Evolutionary conservation across 148 eudicot species (phyloP), one percentile per base, ranked within the genome.

Genomic region (Rhododendron kiyosumense): DNA sequence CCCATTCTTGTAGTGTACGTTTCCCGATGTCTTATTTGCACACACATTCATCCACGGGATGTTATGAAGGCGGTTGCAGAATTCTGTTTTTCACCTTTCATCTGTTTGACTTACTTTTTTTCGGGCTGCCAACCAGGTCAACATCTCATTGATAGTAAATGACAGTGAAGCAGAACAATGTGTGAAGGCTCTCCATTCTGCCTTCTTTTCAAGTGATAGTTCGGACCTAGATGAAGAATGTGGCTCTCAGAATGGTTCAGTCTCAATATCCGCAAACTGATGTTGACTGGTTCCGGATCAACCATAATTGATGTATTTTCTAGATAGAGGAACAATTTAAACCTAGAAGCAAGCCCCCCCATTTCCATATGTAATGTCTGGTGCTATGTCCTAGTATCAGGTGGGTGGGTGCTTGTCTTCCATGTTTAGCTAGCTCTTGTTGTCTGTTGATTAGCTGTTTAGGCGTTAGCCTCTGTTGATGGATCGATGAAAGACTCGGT

Each of bases 81-180:
- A 51, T 51, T 63, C 43, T 32, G 18, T 48, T 74, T 11, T 57
- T 85, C 69, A 59, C 41, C 22, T 74, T 57, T 18, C 24, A 36
- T 85, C 57, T 73, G 20, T 41, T 81, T 57, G 79, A n/a, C 54
- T 67, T 17, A 0, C 30, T 15, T 7, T 78, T 9, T 57, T 61
- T 57, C 0, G 10, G 10, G 79, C 32, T 88, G 76, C 63, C 73
- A 84, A 78, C 43, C 88, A 94, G 98, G 99, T 97, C 71, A 94
- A 97, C 88, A 95, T 94, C 71, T 95, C 99, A n/a, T 85, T 95
- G 94, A 93, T 97, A 73, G 96, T 97, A 82, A 93, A 95, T 43
- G 98, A 97, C 76, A 86, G 89, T 77, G 99, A 97, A 91, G 93
- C 99, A 76, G 99, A 94, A 79, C 90, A 90, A 86, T 95, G 99